phyloP scores from a whole-genome alignment of 805 yeast genomes.

The Hanseniaspora nectarophila region DNA sequence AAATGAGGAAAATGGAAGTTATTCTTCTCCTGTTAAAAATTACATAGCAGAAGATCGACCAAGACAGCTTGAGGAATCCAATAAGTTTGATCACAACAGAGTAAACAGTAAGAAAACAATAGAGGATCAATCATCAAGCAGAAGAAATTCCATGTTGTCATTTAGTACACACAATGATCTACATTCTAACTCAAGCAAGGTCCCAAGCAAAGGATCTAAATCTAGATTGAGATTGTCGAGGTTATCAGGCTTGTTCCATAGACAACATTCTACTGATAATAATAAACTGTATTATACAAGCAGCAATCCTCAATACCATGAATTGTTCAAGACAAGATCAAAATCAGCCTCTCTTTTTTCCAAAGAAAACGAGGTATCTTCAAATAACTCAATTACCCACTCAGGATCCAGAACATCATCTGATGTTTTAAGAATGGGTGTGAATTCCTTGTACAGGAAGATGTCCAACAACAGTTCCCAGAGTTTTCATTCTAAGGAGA shows the following conservation, averaged over 20 bases:
- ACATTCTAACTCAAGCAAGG: conserved; percentile 1
- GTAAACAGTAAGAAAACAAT: neutral
- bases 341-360: conserved; percentile 2
- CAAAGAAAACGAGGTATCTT: neutral
- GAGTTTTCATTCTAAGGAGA: neutral
- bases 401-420: neutral
- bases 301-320: neutral
- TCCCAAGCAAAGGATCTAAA: neutral
- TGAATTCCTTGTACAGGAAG: neutral
- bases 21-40: neutral
- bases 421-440: neutral
- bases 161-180: neutral
- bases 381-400: neutral
- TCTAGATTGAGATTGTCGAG: conserved; percentile 5
- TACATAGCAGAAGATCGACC: neutral
- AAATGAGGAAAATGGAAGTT: neutral
- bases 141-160: neutral
- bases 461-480: neutral
- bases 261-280: neutral
- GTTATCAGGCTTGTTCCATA: conserved; percentile 1
- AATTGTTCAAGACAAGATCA: neutral
- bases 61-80: neutral
- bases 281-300: neutral
- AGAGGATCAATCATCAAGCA: neutral
- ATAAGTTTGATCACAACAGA: neutral